Evolutionary conservation across 139 green algal species (phyloP).

Genomic region (Auxenochlorella pyrenoidosa): DNA sequence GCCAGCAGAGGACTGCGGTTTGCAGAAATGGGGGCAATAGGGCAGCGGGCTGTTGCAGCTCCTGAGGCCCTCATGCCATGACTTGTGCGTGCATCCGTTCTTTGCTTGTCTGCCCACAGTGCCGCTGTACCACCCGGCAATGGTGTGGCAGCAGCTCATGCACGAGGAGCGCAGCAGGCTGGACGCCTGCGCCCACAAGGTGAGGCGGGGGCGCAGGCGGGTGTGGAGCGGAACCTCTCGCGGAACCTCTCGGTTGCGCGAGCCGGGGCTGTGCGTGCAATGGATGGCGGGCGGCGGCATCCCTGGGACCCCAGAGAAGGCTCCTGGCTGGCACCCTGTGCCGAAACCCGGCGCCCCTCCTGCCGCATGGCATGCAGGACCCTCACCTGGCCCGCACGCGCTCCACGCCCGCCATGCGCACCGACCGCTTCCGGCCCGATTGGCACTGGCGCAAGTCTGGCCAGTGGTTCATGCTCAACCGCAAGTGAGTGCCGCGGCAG

Average conservation of each 20-base stretch:
- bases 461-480: slow-evolving; percentile 50
- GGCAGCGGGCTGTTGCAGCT: no score
- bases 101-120: slow-evolving; percentile 18
- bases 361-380: background rate
- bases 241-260: no score
- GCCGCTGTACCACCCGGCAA: slow-evolving; percentile 50
- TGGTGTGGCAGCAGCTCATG: slow-evolving; percentile 58
- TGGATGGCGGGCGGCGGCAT: no score
- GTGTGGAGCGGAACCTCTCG: no score
- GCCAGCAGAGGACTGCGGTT: background rate
- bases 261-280: no score
- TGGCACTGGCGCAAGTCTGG: slow-evolving; percentile 41
- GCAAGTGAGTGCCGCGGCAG: background rate
- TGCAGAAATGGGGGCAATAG: no score
- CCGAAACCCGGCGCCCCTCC: no score
- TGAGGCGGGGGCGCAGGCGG: background rate
- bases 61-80: no score
- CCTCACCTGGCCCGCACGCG: background rate
- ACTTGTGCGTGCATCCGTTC: background rate
- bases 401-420: slow-evolving; percentile 3
- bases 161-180: background rate
- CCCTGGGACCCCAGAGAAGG: no score
- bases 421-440: background rate
- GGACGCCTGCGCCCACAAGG: slow-evolving; percentile 7
- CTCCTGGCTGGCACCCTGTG: no score